Evolutionary conservation across 208 protist genomes (phyloP), one percentile per base, ranked within the genome.

Genomic region (Acanthamoeba divionensis): DNA sequence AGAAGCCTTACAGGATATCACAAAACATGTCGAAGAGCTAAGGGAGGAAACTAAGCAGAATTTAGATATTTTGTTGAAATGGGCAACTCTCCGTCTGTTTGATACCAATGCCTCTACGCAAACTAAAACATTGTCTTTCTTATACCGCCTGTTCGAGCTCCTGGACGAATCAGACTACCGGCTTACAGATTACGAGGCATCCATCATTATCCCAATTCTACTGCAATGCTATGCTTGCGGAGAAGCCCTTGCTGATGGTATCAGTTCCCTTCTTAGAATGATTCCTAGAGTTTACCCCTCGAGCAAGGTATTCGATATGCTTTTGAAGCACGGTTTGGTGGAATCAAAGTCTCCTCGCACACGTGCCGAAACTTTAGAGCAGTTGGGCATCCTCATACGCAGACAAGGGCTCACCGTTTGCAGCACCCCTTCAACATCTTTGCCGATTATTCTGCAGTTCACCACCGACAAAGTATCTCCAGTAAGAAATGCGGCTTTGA

Each of bases 1-100:
- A 15, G 77, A 87, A 44, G 77, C 77, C 13, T 36, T 87, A 0
- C 77, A 66, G 77, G 47, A 67, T 50, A 36, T 87, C 0, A 0
- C 0, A 57, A 0, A 31, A 0, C 18, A 21, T 0, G 21, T 87
- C 52, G 52, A 66, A 1, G 52, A 82, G 0, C 33, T 33, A 15
- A 0, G 21, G n/a, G 67, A 1, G 52, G 83, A 7, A 21, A 29
- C 29, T 29, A 0, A 65, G 24, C 48, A 79, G 18, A 91, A 91
- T 44, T 38, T 52, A 2, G 92, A 94, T 21, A 8, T 94, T 13
- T 24, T 94, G 60, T 60, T 93, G 29, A 93, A 91, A 67, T 94
- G 82, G 54, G 55, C 52, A 0, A 91, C 63, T n/a, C 41, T 94
- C 12, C 90, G 92, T 1, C 47, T 94, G 29, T 91, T 91, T 41